Evolutionary conservation across 2,329 filamentous ascomycete genomes (phyloP), one percentile per base, ranked within the genome.

Genomic region (Penicillium verrucosum): DNA sequence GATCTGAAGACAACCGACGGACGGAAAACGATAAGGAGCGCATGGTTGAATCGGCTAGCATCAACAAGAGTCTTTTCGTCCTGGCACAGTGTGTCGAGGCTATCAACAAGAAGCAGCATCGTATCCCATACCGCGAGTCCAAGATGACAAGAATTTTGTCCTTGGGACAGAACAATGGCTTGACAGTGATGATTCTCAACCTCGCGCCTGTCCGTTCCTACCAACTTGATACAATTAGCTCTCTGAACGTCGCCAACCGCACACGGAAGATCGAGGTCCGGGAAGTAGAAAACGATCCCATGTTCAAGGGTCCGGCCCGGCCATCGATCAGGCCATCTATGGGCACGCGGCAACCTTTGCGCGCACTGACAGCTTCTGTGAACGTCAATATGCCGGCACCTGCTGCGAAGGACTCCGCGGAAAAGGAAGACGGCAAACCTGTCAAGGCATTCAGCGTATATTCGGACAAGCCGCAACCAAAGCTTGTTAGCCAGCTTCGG

Each of bases 91-190:
- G 93, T 67, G 93, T 97, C 51, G 93, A 97, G 71, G 93, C 93
- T 54, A 97, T 97, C 70, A 89, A 89, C 68, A 85, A 85, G 70
- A 87, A 87, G 67, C 83, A 86, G 58, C 73, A 75, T 65, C 85
- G 93, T 34, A 93, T 97, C 68, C 93, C 94, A 0, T 97, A 96
- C 73, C 84, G 93, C 55, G 93, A 97, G 72, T 94, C 89, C 52
- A 97, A 97, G 79, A 97, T 97, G 93, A 97, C 94, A 0, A 85
- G 93, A 45, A 97, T 97, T 54, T 77, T 97, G 27, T 93, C 89
- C 0, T 77, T 97, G 9, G 93, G 93, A 3, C 93, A 97, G 77
- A 97, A 97, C 77, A 91, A 96, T 62, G 93, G 94, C 49, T 85
- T 96, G 64, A 97, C 92, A 0, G 84, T 97, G 69, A 97, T 97